Evolutionary conservation across 2,329 filamentous ascomycete species (phyloP).

Genomic region (Calonectria fujianensis): DNA sequence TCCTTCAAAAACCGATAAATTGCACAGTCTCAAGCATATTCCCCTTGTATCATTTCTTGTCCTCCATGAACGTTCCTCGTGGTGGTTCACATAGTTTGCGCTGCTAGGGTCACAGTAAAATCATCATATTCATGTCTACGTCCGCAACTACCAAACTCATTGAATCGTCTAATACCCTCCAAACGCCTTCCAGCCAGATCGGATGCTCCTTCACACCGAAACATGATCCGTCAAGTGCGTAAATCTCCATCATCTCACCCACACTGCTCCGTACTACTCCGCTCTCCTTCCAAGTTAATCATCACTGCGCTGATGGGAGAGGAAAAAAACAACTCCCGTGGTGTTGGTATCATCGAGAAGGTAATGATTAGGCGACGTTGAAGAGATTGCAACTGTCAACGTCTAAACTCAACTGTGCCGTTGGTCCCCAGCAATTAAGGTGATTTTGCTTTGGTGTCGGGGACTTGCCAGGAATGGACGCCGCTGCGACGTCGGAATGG

Average conservation of each 20-base stretch:
- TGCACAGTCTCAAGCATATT: not conserved
- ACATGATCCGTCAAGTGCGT: constrained; percentile 49
- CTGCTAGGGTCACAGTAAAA: constrained; percentile 43
- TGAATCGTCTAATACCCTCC: constrained; percentile 64
- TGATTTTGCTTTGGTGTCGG: constrained; percentile 32
- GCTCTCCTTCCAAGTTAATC: constrained; percentile 35
- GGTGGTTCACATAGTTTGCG: not conserved
- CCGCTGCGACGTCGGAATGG: constrained; percentile 46
- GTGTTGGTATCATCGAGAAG: constrained; percentile 55
- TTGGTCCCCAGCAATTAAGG: constrained; percentile 30
- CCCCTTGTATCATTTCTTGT: not conserved
- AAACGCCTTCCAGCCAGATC: constrained; percentile 62
- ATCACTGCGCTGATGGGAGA: constrained; percentile 40
- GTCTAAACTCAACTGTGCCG: constrained; percentile 45
- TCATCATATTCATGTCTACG: constrained; percentile 59
- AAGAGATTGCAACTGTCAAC: constrained; percentile 42
- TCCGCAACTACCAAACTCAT: constrained; percentile 60
- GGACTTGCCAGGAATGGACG: constrained; percentile 43
- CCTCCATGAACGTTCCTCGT: not conserved
- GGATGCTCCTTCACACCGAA: constrained; percentile 55
- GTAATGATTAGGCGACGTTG: constrained; percentile 52
- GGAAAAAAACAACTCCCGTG: constrained; percentile 40
- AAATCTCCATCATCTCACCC: constrained; percentile 43
- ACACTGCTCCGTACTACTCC: constrained; percentile 26
- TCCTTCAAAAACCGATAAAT: not conserved